Evolutionary conservation across 2,329 filamentous ascomycete species (phyloP), one percentile per base, ranked within the genome.

Genomic region (Penicillium sp.): DNA sequence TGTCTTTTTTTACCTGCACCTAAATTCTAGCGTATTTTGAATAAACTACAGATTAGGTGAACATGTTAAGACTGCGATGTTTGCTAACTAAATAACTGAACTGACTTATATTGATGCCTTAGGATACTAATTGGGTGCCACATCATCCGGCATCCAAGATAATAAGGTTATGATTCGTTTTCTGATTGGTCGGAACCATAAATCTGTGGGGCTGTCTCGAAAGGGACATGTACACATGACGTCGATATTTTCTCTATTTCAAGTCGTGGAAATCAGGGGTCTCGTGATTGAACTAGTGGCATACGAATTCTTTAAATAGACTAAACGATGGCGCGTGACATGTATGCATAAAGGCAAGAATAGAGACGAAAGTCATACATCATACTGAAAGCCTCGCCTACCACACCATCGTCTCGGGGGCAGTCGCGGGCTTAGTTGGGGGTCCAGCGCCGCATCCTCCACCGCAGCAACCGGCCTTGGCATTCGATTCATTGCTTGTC

Each of bases 391-490:
- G 22, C 22, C 3, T 25, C 7, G 22, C 22, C 54, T 39, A 60
- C 46, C 47, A 55, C 9, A 54, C 58, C 30, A 58, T 47, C 6
- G 54, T 51, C 30, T 58, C 54, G n/a, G 55, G 56, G 4, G 47
- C 47, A 6, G 47, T 50, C 5, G 47, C 47, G 35, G 36, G 41
- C 3, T 14, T 10, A 9, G 36, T 33, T 13, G 41, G 41, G 18
- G 47, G 47, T n/a, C 54, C 53, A 27, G 43, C 52, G 19, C 46
- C 37, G 22, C 59, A 60, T 25, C 46, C 46, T 16, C 62, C 60
- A 19, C 58, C 56, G 27, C 59, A 59, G 38, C 61, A 63, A 37
- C 49, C 44, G 9, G 43, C 41, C 14, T 52, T 52, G n/a, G 50
- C 38, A 18, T 14, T 13, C 8, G 33, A 45, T 5, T 5, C 10